Conservation (phyloP, 805 yeast species). For the Candida odintsovae region DNA sequence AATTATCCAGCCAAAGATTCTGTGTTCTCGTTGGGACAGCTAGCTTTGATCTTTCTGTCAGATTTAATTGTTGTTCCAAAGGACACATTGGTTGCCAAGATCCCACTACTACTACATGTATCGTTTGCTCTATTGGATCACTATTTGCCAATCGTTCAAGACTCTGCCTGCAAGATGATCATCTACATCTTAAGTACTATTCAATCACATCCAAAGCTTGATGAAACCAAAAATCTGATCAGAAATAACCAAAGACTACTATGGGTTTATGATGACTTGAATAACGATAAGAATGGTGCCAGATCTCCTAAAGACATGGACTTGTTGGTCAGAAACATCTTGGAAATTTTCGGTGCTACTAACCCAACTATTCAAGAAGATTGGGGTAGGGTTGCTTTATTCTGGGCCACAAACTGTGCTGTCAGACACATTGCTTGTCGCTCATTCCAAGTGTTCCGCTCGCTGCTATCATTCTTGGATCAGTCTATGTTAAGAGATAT, state of each 20-base stretch:
- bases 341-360: constrained; percentile 47
- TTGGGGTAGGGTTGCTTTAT: constrained; percentile 80
- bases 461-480: constrained; percentile 74
- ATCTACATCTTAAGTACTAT: constrained; percentile 62
- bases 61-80: constrained; percentile 68
- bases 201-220: constrained; percentile 46
- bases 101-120: constrained; percentile 75
- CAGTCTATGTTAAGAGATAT: constrained; percentile 87
- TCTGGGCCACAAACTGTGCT: constrained; percentile 97
- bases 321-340: constrained; percentile 52
- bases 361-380: constrained; percentile 57
- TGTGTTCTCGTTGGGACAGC: constrained; percentile 80
- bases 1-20: constrained; percentile 58
- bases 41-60: constrained; percentile 78
- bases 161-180: constrained; percentile 73
- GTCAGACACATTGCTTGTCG: constrained; percentile 96
- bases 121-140: constrained; percentile 82
- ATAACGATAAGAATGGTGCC: constrained; percentile 70
- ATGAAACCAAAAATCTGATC: constrained; percentile 50
- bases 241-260: constrained; percentile 42
- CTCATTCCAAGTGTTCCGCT: constrained; percentile 88
- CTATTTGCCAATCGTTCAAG: constrained; percentile 76
- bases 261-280: constrained; percentile 87
- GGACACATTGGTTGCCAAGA: constrained; percentile 50
- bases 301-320: constrained; percentile 87